Percentiles rank a stretch among this genome's conserved stretches.
Evolutionary conservation across 2,329 filamentous ascomycete genomes (phyloP).

Genomic region (Diaporthe longicolla): DNA sequence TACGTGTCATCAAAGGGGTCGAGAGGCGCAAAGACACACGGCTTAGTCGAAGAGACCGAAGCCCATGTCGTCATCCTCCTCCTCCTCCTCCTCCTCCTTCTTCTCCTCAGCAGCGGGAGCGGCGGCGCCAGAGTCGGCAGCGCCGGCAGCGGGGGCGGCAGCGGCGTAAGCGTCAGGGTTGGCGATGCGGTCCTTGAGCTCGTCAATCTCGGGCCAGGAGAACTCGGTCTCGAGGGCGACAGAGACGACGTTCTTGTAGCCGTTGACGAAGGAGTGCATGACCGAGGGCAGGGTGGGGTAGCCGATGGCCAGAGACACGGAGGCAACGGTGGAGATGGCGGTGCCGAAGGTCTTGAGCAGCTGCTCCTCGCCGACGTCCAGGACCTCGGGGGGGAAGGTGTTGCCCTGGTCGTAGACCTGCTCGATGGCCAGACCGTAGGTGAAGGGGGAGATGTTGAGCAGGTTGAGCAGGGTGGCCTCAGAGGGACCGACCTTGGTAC

Average conservation of each 20-base stretch:
- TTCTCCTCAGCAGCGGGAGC: conserved; percentile 68
- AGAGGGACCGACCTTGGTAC: conserved; percentile 95
- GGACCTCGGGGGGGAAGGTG: conserved; percentile 85
- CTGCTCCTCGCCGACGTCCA: conserved; percentile 96
- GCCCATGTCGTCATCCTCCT: conserved; percentile 76
- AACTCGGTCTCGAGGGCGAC: conserved; percentile 92
- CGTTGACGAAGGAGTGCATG: conserved; percentile 96
- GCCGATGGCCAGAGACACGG: conserved; percentile 91
- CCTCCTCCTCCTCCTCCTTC: conserved; percentile 76
- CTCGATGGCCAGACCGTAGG: conserved; percentile 95
- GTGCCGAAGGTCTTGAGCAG: conserved; percentile 86
- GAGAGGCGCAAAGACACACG: background rate
- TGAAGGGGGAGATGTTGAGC: conserved; percentile 99
- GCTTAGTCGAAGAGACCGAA: conserved; percentile 77
- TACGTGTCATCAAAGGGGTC: conserved; percentile 31
- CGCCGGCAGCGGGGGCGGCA: conserved; percentile 79
- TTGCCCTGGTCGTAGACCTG: conserved; percentile 99
- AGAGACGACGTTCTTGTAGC: conserved; percentile 96
- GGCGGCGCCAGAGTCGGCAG: conserved; percentile 61
- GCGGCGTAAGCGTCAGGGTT: conserved; percentile 97
- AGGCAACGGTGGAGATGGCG: conserved; percentile 89
- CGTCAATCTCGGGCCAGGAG: conserved; percentile 94
- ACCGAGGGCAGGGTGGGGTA: conserved; percentile 97
- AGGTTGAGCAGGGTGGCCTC: conserved; percentile 99
- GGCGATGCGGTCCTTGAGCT: conserved; percentile 99